Evolutionary conservation across 106 monocot species (phyloP), one percentile per base, ranked within the genome.

Genomic region (Vanilla planifolia): DNA sequence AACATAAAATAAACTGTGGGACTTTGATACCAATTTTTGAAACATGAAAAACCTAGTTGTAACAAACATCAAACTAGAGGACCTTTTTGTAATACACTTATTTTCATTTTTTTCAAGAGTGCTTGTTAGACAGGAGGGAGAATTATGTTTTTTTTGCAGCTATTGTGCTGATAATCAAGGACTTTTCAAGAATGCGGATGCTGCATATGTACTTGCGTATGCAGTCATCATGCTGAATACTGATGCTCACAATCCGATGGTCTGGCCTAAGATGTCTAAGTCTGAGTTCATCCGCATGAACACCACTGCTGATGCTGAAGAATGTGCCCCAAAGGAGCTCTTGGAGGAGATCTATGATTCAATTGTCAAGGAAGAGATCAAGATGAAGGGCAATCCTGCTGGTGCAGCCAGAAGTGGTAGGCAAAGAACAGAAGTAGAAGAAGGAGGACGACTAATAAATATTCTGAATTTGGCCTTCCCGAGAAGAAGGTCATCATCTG

Each of bases 211-310:
- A 76, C 81, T 98, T 58, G 91, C 98, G 51, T 98, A 98, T 80
- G 81, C 98, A 33, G 91, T 87, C 50, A 92, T 98, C 50, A 85
- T 98, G 92, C 71, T 98, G 66, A 98, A 98, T 73, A 92, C 98
- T 41, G 98, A 98, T 77, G 98, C 98, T 25, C 92, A 98, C 55
- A 98, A 92, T 68, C 91, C 84, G 45, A 88, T 92, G 88, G 86
- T 98, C 23, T 92, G 76, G 86, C 85, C 91, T 40, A 98, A 98
- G 69, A 98, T 98, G 98, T 82, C 98, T 29, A 98, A 92, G 65
- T 70, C 79, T 48, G 98, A 98, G 55, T 98, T 98, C 33, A 39
- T 98, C 58, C 88, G 85, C 41, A 78, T 92, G 81, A 98, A 87
- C 53, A 69, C 85, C 50, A 62, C 55, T 52, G 75, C 51, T 63